phyloP scores from a whole-genome alignment of 176 grass and related monocot genomes.

The Aegilops bicornis region DNA sequence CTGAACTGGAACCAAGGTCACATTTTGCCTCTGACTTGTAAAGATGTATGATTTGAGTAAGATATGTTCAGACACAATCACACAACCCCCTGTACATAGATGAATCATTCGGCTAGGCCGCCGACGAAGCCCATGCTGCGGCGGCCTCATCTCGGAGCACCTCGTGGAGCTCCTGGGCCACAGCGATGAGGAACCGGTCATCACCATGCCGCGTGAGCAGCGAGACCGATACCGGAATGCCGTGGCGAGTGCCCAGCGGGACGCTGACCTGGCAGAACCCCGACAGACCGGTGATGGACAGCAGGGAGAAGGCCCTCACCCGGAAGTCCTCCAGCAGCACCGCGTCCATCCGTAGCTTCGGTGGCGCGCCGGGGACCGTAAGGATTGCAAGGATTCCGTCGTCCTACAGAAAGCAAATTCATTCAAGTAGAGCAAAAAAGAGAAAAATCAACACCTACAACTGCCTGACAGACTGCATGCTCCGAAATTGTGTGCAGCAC shows the following conservation, averaged over 20 bases:
- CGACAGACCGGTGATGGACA: conserved; percentile 75
- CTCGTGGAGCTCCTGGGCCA: conserved; percentile 49
- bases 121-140: conserved; percentile 31
- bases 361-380: conserved; percentile 70
- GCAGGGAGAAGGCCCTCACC: conserved; percentile 67
- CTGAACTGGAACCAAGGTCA: no score
- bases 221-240: conserved; percentile 71
- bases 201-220: conserved; percentile 53
- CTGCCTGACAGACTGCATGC: no score
- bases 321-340: conserved; percentile 45
- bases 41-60: no score
- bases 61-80: no score
- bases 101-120: neutral
- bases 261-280: conserved; percentile 83
- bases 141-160: conserved; percentile 54
- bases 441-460: neutral
- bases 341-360: conserved; percentile 59
- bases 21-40: no score
- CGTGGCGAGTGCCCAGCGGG: conserved; percentile 55
- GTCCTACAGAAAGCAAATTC: conserved; percentile 16
- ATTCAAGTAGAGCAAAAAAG: no score
- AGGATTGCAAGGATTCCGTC: conserved; percentile 68
- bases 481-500: neutral
- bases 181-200: conserved; percentile 55
- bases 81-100: no score